phyloP scores from a whole-genome alignment of 805 yeast genomes.

The Tetrapisispora taiwanensis region DNA sequence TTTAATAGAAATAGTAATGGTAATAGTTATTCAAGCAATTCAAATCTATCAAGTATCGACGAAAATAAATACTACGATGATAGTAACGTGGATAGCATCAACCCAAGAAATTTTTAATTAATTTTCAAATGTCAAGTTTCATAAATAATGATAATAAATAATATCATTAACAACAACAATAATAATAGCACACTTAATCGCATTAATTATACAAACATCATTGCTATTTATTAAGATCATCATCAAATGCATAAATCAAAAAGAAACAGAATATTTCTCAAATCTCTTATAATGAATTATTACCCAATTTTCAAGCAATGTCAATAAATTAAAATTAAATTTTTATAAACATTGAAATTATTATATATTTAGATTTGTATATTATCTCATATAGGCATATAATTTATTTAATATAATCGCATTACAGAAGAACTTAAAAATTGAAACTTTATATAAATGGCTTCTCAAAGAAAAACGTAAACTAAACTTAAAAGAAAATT shows the following conservation, averaged over 20 bases:
- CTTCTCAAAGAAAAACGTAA: too few relatives aligned
- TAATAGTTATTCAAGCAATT: conserved; percentile 1
- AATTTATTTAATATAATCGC: background rate
- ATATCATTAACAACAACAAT: too few relatives aligned
- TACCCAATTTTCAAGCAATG: background rate
- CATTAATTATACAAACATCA: background rate
- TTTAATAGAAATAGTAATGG: background rate
- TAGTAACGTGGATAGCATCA: conserved; percentile 9
- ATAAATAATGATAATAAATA: too few relatives aligned
- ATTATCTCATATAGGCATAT: background rate
- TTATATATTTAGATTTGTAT: background rate
- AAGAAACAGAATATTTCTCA: too few relatives aligned
- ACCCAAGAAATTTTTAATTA: conserved; percentile 11
- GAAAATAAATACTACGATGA: conserved; percentile 4
- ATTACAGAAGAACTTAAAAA: background rate
- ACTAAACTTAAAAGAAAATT: too few relatives aligned
- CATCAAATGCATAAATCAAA: background rate
- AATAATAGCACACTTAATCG: background rate
- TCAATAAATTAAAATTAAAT: background rate
- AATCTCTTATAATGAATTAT: background rate
- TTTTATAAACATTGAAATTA: background rate
- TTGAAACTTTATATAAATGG: background rate
- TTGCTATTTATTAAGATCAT: background rate
- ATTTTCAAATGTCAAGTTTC: background rate
- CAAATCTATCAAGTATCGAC: conserved; percentile 1